Percentiles rank a stretch among this genome's conserved stretches.
Evolutionary conservation across 768 basidiomycete species (phyloP).

Genomic region (Leccinum ochraceum): DNA sequence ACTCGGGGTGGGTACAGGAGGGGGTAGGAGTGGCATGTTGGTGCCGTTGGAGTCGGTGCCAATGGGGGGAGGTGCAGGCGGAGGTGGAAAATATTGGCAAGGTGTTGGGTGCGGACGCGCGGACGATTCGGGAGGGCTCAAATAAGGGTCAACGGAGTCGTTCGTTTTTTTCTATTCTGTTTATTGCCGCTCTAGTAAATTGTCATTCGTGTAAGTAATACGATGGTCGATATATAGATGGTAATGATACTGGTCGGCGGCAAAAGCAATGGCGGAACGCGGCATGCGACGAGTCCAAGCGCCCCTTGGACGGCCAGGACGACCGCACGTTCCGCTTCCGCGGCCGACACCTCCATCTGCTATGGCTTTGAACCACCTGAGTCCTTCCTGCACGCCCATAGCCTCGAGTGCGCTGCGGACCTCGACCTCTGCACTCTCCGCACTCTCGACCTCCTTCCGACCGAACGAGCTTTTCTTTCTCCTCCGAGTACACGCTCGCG

Average conservation of each 20-base stretch:
- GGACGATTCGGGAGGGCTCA: slow-evolving; percentile 40
- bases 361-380: slow-evolving; percentile 70
- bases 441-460: slow-evolving; percentile 83
- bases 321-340: no score
- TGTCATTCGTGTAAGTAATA: no score
- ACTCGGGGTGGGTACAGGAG: slow-evolving; percentile 3
- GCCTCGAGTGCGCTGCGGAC: slow-evolving; percentile 77
- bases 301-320: no score
- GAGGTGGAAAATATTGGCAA: slow-evolving; percentile 50
- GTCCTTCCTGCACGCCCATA: slow-evolving; percentile 72
- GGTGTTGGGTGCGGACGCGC: slow-evolving; percentile 43
- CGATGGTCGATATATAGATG: no score
- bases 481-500: slow-evolving; percentile 95
- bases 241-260: no score
- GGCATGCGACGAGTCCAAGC: no score
- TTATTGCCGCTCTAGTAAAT: no score
- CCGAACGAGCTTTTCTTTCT: slow-evolving; percentile 94
- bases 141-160: no score
- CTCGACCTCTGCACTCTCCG: slow-evolving; percentile 82
- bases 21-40: slow-evolving; percentile 2
- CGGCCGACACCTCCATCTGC: slow-evolving; percentile 57
- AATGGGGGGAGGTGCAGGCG: slow-evolving; percentile 38
- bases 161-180: no score
- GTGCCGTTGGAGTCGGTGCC: slow-evolving; percentile 22
- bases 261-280: no score